Evolutionary conservation across 129 eudicot genomes (phyloP).

Genomic region (Logfia minima): DNA sequence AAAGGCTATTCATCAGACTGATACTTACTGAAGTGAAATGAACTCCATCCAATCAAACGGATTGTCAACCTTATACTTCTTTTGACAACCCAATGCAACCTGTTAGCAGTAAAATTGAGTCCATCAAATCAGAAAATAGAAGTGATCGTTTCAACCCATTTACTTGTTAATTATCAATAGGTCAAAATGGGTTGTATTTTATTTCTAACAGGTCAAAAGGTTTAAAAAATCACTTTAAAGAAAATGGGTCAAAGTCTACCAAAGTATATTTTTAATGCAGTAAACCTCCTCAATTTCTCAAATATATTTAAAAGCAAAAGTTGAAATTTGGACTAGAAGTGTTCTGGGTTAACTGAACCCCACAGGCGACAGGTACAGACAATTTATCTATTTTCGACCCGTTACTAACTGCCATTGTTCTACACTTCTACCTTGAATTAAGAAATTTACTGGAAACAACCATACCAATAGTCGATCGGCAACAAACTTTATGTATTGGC

Average conservation of each 20-base stretch:
- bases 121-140: background rate
- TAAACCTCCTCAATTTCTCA: background rate
- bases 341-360: background rate
- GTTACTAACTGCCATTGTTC: background rate
- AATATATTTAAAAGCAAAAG: background rate
- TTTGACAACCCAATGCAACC: slow-evolving; percentile 69
- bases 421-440: background rate
- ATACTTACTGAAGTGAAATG: slow-evolving; percentile 76
- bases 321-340: background rate
- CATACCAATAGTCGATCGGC: slow-evolving; percentile 80
- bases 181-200: background rate
- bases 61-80: slow-evolving; percentile 62
- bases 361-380: background rate
- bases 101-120: slow-evolving; percentile 19
- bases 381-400: background rate
- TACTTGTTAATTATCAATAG: background rate
- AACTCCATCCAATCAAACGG: slow-evolving; percentile 97
- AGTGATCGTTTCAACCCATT: background rate
- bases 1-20: slow-evolving; percentile 2
- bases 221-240: background rate
- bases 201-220: background rate
- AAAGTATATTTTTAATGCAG: background rate
- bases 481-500: slow-evolving; percentile 79
- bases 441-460: background rate
- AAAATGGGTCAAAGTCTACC: background rate